Percentiles rank a stretch among this genome's conserved stretches.
These are phyloP conservation scores for Voacanga thouarsii DNA, from an alignment of 257 asterid species.

Conservation along the genomic window DNA sequence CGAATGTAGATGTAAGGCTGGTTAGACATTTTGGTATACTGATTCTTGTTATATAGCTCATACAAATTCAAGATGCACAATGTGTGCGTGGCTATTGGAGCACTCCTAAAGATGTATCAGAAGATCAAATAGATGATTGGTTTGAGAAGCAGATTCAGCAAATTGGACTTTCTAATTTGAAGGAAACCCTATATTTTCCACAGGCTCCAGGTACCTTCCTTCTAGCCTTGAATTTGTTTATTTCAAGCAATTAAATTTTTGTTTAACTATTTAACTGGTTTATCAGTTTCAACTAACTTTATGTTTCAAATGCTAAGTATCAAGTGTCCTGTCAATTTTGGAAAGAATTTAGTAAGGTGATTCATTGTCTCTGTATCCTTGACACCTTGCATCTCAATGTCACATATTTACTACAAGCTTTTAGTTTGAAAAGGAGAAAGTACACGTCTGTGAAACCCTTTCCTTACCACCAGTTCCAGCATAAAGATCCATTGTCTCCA, in stretches of 20 bases:
- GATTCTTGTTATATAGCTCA: conserved; percentile 51
- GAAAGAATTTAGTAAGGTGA: not conserved
- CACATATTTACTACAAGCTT: too few species aligned
- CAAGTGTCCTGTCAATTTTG: not conserved
- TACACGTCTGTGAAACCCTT: not conserved
- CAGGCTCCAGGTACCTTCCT: conserved; percentile 47
- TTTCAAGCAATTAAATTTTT: not conserved
- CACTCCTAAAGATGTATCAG: conserved; percentile 47
- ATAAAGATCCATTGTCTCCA: not conserved
- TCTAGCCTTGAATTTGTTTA: not conserved
- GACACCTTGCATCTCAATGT: not conserved
- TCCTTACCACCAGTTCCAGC: not conserved
- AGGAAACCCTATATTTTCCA: conserved; percentile 63
- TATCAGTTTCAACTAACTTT: not conserved
- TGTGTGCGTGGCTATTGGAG: conserved; percentile 97
- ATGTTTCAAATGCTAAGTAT: not conserved
- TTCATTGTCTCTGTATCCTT: not conserved
- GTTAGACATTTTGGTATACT: conserved; percentile 1
- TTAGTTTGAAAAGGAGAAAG: not conserved
- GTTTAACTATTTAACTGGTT: not conserved
- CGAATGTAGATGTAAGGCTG: not conserved
- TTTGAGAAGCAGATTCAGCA: conserved; percentile 49
- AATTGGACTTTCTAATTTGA: conserved; percentile 51
- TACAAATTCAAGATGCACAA: conserved; percentile 52
- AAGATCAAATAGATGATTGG: conserved; percentile 51